phyloP scores from a whole-genome alignment of 2,329 filamentous ascomycete genomes.

The Xylariaceae sp. region DNA sequence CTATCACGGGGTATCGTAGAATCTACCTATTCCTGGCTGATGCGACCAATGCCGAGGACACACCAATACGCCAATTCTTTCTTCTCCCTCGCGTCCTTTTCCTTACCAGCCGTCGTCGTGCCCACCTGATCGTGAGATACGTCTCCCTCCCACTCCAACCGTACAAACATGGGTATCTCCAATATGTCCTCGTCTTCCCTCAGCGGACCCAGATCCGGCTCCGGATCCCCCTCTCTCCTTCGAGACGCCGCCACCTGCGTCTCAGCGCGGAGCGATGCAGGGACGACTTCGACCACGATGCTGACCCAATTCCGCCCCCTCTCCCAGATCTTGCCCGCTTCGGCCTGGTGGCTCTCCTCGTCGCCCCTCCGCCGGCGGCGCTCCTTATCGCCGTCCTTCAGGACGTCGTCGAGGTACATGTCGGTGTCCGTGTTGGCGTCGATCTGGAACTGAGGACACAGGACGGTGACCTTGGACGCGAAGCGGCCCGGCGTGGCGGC shows the following conservation, averaged over 20 bases:
- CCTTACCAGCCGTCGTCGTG: conserved; percentile 51
- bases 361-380: conserved; percentile 43
- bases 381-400: conserved; percentile 57
- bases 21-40: conserved; percentile 54
- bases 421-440: conserved; percentile 85
- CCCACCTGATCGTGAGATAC: conserved; percentile 64
- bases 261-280: conserved; percentile 56
- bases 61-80: conserved; percentile 95
- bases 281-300: conserved; percentile 87
- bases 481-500: conserved; percentile 76
- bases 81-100: conserved; percentile 71
- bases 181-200: conserved; percentile 66
- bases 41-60: conserved; percentile 84
- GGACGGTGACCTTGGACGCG: conserved; percentile 79
- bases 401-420: conserved; percentile 83
- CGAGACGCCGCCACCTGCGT: conserved; percentile 26
- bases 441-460: conserved; percentile 93
- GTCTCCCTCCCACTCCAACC: conserved; percentile 86
- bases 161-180: conserved; percentile 93
- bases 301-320: conserved; percentile 92
- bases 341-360: conserved; percentile 60
- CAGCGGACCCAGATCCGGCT: conserved; percentile 50
- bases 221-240: conserved; percentile 38
- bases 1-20: conserved; percentile 46
- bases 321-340: conserved; percentile 96